Percentiles rank a stretch among this genome's conserved stretches.
phyloP scores from a whole-genome alignment of 1,284 basidiomycete species.

The Rhizoctonia solani region DNA sequence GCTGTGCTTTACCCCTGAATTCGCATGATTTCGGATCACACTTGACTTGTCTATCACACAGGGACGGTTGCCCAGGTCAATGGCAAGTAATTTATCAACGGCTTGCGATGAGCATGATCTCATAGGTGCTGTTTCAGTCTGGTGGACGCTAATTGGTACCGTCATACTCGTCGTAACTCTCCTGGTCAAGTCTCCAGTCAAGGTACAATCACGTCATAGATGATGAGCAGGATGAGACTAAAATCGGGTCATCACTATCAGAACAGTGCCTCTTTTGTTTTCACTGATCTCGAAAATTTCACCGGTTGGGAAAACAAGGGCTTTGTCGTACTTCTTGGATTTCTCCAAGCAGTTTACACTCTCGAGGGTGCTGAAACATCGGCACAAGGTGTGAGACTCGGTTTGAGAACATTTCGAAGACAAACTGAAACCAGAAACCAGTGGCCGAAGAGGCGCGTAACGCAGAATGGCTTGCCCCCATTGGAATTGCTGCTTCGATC shows the following conservation, averaged over 20 bases:
- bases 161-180: slow-evolving; percentile 60
- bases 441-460: slow-evolving; percentile 63
- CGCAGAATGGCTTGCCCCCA: slow-evolving; percentile 60
- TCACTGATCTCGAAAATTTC: slow-evolving; percentile 63
- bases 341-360: slow-evolving; percentile 65
- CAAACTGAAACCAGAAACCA: slow-evolving; percentile 2
- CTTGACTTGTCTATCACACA: slow-evolving; percentile 6
- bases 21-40: slow-evolving; percentile 47
- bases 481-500: slow-evolving; percentile 60
- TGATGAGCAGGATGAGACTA: neutral
- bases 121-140: slow-evolving; percentile 46
- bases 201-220: slow-evolving; percentile 46
- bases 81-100: slow-evolving; percentile 6
- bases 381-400: slow-evolving; percentile 48
- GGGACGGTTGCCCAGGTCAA: slow-evolving; percentile 31
- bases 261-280: slow-evolving; percentile 60
- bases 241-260: slow-evolving; percentile 40
- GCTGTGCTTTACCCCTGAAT: slow-evolving; percentile 10
- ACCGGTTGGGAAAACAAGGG: slow-evolving; percentile 59
- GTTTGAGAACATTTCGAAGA: neutral
- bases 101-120: slow-evolving; percentile 2
- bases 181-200: slow-evolving; percentile 59
- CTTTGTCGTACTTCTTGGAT: slow-evolving; percentile 63
- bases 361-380: slow-evolving; percentile 67
- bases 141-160: slow-evolving; percentile 67